Base-by-base conservation (phyloP, 768 basidiomycete genomes). In the Nidula microcarpa region DNA sequence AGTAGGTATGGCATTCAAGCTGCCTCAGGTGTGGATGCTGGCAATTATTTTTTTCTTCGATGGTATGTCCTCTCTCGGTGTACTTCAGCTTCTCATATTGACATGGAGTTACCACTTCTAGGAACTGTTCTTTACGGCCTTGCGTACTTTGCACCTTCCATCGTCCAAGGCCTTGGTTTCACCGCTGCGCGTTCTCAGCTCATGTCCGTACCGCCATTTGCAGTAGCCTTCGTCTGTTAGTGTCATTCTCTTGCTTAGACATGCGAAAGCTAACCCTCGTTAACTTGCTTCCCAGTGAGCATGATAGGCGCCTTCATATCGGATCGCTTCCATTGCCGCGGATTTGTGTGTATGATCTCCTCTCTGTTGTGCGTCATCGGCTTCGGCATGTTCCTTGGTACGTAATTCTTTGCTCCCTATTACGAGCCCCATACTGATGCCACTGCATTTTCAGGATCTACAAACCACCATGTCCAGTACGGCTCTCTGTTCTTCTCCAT, bases 91-190 rank as follows among this genome's bases (percentile, higher is more conserved):
- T 13, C 39, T 16, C 39, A 16, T 13, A 13, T 41, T 16, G 11
- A 41, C 11, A 41, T 41, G 16, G 11, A 41, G 11, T 30, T 46
- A 17, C 39, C 16, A 13, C 16, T 13, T 5, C 34, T 50, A 77
- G 76, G 75, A 17, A 68, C 71, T n/a, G 65, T 77, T 14, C 66
- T 81, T 1, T 80, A 74, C 57, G 74, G 67, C 4, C 65, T 80
- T 13, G 80, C 78, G 32, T 79, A 79, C 58, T 91, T 92, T 67
- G 71, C 82, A 6, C 89, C 89, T 5, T 84, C 85, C 3, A 88
- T 92, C 65, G 80, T 91, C 5, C 71, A 79, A 33, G 71, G 74
- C 14, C 74, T 87, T 2, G 85, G 85, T 16, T 86, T 78, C 62
- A 74, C 74, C 2, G 74, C 77, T 0, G 71, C 78, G 33, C 64